phyloP scores from a whole-genome alignment of 1,284 basidiomycete genomes.

The Puccinia hordei region DNA sequence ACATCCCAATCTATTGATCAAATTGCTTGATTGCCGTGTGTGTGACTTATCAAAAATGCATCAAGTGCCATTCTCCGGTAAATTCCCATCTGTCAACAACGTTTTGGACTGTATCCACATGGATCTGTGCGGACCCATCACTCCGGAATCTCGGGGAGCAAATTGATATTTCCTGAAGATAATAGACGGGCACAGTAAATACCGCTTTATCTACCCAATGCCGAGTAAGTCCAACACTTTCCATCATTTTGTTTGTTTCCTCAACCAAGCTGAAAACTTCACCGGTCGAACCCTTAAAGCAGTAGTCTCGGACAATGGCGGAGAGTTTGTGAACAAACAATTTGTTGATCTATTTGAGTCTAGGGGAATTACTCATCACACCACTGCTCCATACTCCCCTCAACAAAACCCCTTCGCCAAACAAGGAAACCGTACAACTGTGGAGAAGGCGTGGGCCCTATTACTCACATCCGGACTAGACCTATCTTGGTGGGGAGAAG shows the following conservation, averaged over 20 bases:
- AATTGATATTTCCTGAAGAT: background rate
- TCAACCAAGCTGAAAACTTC: background rate
- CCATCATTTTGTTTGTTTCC: background rate
- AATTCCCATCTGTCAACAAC: background rate
- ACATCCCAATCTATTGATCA: background rate
- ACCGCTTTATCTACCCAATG: background rate
- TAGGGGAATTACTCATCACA: background rate
- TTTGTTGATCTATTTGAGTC: background rate
- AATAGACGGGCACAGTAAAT: background rate
- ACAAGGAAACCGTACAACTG: background rate
- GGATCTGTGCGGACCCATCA: background rate
- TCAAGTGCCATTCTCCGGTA: background rate
- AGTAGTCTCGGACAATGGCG: background rate
- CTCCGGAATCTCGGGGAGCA: background rate
- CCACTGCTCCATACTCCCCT: background rate
- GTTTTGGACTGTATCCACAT: background rate
- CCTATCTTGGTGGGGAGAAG: constrained; percentile 2
- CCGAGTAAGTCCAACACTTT: background rate
- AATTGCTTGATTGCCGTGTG: background rate
- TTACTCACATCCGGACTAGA: background rate
- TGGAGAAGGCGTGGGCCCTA: background rate
- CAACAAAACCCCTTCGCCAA: background rate
- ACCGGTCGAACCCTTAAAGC: background rate
- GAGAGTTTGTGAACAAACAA: background rate
- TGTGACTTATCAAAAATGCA: background rate